These are phyloP conservation scores for Lactarius sp. DNA, from an alignment of 768 basidiomycete species.

Conservation along the genomic window DNA sequence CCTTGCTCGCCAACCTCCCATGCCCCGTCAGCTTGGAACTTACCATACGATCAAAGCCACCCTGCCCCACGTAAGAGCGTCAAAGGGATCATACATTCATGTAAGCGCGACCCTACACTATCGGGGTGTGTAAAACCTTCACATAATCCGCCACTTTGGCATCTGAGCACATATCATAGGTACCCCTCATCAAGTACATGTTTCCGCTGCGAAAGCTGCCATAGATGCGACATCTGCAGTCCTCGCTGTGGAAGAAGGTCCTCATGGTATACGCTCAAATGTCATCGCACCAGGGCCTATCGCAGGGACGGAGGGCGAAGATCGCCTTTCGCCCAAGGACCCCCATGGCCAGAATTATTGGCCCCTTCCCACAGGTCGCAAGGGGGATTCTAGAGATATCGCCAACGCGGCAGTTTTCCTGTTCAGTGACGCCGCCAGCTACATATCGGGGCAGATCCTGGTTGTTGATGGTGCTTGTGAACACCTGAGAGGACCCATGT, in stretches of 20 bases:
- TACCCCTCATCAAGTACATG: conserved; percentile 85
- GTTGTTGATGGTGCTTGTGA: conserved; percentile 31
- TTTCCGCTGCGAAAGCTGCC: conserved; percentile 91
- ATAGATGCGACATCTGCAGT: conserved; percentile 86
- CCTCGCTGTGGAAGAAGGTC: conserved; percentile 91
- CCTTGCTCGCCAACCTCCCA: conserved; percentile 1
- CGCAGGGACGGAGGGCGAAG: conserved; percentile 66
- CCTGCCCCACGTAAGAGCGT: conserved; percentile 59
- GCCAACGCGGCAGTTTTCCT: conserved; percentile 38
- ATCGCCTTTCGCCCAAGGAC: conserved; percentile 42
- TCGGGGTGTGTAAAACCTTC: conserved; percentile 44
- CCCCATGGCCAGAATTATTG: not conserved
- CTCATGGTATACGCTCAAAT: conserved; percentile 88
- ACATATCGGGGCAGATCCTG: conserved; percentile 37
- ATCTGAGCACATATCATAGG: conserved; percentile 36
- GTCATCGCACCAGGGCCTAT: conserved; percentile 84
- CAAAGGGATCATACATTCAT: conserved; percentile 81
- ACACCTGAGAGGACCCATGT: conserved; percentile 22
- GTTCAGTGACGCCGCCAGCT: conserved; percentile 39
- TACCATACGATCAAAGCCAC: conserved; percentile 96
- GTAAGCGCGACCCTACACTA: conserved; percentile 90
- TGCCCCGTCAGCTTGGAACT: conserved; percentile 64
- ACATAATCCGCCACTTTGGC: not conserved
- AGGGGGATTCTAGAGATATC: conserved; percentile 32
- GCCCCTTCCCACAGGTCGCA: conserved; percentile 20